These are phyloP conservation scores for Mycena vitilis DNA, from an alignment of 768 basidiomycete species.

Conservation along the genomic window DNA sequence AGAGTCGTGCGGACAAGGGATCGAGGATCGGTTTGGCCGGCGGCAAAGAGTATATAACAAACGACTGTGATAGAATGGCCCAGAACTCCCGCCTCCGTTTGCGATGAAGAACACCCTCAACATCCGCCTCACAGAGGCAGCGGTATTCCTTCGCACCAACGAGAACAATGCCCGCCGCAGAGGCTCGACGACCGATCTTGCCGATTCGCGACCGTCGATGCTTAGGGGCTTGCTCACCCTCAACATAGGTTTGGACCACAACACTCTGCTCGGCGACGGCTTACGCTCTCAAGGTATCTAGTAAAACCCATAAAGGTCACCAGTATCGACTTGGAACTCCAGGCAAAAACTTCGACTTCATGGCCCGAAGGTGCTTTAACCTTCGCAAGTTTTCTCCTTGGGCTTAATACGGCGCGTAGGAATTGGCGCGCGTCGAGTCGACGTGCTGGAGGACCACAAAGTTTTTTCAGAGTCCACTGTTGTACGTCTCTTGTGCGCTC, in stretches of 20 bases:
- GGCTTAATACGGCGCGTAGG: conserved; percentile 44
- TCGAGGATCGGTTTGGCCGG: conserved; percentile 5
- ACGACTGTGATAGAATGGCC: not conserved
- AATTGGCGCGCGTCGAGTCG: conserved; percentile 79
- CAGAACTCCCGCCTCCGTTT: not conserved
- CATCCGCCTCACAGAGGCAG: conserved; percentile 63
- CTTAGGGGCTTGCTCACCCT: conserved; percentile 76
- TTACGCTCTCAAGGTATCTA: conserved; percentile 45
- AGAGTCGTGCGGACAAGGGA: too few relatives aligned
- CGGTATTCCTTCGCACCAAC: conserved; percentile 56
- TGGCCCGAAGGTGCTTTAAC: conserved; percentile 84
- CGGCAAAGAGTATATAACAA: conserved; percentile 7
- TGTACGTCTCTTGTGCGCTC: too few relatives aligned
- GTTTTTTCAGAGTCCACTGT: conserved; percentile 78
- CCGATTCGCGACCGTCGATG: conserved; percentile 60
- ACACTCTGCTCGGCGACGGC: not conserved
- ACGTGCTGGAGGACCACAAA: conserved; percentile 82
- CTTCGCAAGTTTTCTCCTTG: conserved; percentile 7
- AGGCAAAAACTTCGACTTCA: conserved; percentile 75
- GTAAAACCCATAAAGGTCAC: conserved; percentile 87
- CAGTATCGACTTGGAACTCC: conserved; percentile 84
- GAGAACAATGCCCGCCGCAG: conserved; percentile 47
- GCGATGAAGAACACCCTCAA: conserved; percentile 41
- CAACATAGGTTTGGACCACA: conserved; percentile 40
- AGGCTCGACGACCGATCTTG: conserved; percentile 33